Evolutionary conservation across 2,329 filamentous ascomycete genomes (phyloP).

Genomic region (Trichoderma guizhouense): DNA sequence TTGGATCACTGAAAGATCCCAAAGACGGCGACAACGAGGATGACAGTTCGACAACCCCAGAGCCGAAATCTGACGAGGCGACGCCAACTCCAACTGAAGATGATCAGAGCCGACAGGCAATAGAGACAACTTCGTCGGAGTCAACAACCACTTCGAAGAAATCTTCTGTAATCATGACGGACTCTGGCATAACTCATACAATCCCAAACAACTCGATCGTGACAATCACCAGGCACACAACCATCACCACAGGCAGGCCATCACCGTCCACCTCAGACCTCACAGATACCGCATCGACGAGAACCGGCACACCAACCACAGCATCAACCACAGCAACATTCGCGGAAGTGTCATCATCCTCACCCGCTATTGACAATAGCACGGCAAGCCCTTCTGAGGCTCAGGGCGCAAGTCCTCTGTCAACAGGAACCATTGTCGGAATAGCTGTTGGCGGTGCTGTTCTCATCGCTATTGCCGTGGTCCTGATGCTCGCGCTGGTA

Average conservation of each 20-base stretch:
- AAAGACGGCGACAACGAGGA: background rate
- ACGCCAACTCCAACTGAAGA: background rate
- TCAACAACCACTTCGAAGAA: background rate
- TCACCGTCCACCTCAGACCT: conserved; percentile 16
- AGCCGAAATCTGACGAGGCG: background rate
- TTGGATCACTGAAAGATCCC: background rate
- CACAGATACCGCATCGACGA: conserved; percentile 12
- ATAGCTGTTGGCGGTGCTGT: conserved; percentile 31
- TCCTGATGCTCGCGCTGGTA: conserved; percentile 23
- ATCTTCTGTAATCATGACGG: conserved; percentile 29
- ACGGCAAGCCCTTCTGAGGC: background rate
- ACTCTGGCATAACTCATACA: conserved; percentile 37
- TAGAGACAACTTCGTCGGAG: background rate
- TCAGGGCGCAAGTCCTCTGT: conserved; percentile 20
- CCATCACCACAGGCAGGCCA: conserved; percentile 29
- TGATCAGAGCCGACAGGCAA: background rate
- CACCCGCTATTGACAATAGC: conserved; percentile 19
- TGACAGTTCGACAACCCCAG: background rate
- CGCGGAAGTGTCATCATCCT: conserved; percentile 3
- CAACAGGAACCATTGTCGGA: conserved; percentile 35
- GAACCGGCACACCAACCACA: background rate
- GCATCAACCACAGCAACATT: conserved; percentile 12
- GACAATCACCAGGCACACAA: conserved; percentile 36
- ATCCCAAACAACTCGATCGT: conserved; percentile 35
- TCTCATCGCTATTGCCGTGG: conserved; percentile 27